Evolutionary conservation across 257 asterid genomes (phyloP), one percentile per base, ranked within the genome.

Genomic region (Perilla frutescens): DNA sequence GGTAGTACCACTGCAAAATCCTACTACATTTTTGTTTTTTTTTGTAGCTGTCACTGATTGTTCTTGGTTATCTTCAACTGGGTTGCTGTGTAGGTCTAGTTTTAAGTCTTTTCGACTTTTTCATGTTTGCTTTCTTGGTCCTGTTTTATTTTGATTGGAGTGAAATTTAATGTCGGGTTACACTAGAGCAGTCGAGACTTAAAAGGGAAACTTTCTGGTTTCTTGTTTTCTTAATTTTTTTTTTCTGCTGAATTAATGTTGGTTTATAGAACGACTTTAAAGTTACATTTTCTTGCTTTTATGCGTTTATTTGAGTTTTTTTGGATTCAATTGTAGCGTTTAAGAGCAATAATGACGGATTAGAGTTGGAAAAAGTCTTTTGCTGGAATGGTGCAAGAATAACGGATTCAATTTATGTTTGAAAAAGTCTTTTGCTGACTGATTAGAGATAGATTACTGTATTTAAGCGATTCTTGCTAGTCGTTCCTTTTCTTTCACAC

Each of bases 1-100:
- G 85, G 88, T 81, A 68, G 8, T 45, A 3, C 2, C 34, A 20
- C 76, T 53, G 20, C 26, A 3, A 29, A 61, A 49, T 61, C n/a
- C 6, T 56, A 31, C 37, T 47, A 10, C 77, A 74, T 77, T 63
- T 60, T 75, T 41, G 40, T n/a, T 37, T 47, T 13, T n/a, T 4
- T 4, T 61, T 57, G 12, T 67, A 53, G 74, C 51, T 44, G 53
- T 64, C 11, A 12, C 36, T 79, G 41, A 40, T 54, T 73, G 41
- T 29, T 29, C 66, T 70, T 54, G 40, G 45, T 12, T 2, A 41
- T 62, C 36, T 62, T 57, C 62, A 56, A 29, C 54, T 56, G 36
- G 26, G 65, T 70, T 32, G 76, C 37, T 62, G n/a, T 68, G 41
- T 53, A 37, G 48, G 40, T 55, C 60, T 53, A 14, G 45, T n/a